Evolutionary conservation across 306 rosid species (phyloP).

Genomic region (Carpinus viminea): DNA sequence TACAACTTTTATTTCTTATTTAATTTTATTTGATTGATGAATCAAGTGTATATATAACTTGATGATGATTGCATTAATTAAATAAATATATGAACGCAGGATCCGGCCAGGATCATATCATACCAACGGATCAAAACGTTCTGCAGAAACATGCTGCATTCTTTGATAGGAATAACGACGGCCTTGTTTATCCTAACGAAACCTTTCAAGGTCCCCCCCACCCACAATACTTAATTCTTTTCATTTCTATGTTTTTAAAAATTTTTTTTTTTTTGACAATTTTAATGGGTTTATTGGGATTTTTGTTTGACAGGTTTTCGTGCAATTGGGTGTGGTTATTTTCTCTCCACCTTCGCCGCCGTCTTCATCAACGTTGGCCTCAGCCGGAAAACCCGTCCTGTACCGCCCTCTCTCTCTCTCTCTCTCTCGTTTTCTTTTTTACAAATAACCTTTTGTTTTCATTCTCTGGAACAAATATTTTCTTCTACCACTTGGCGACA

Average conservation of each 20-base stretch:
- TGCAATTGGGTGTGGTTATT: conserved; percentile 61
- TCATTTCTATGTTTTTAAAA: neutral
- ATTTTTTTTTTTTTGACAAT: neutral
- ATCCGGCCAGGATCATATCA: conserved; percentile 23
- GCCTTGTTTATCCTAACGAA: conserved; percentile 82
- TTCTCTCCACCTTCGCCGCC: conserved; percentile 38
- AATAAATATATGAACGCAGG: neutral
- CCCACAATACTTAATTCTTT: neutral
- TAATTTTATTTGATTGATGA: neutral
- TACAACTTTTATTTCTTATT: too few relatives aligned
- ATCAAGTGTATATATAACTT: neutral
- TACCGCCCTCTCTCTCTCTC: conserved; percentile 23
- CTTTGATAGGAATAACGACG: conserved; percentile 71
- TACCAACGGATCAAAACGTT: conserved; percentile 38
- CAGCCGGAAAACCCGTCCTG: conserved; percentile 68
- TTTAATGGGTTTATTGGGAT: neutral
- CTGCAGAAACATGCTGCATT: conserved; percentile 76
- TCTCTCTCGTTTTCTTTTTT: neutral
- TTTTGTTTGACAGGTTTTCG: conserved; percentile 55
- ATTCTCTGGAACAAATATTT: neutral
- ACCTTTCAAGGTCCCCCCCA: conserved; percentile 57
- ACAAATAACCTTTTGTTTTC: too few relatives aligned
- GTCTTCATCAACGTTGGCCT: conserved; percentile 59
- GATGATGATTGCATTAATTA: neutral
- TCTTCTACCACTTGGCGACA: neutral